Percentiles rank a stretch among this genome's conserved stretches.
phyloP scores from a whole-genome alignment of 805 yeast species.

The Lipomyces yamadae region DNA sequence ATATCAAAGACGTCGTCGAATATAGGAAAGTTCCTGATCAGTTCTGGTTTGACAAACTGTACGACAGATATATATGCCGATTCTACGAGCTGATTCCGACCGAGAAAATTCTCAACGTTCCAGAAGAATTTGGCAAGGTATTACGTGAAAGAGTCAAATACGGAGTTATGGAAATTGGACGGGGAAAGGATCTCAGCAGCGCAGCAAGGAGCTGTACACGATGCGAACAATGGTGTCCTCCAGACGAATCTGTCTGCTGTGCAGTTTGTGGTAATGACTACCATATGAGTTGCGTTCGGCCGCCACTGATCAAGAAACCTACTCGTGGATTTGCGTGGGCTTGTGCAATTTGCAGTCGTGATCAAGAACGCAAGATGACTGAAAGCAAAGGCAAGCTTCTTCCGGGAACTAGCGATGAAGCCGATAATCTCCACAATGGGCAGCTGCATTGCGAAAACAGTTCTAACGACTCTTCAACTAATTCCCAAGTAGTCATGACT shows the following conservation, averaged over 20 bases:
- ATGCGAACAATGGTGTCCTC: constrained; percentile 85
- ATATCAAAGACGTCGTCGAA: constrained; percentile 61
- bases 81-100: constrained; percentile 81
- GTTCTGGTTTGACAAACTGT: constrained; percentile 84
- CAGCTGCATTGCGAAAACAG: constrained; percentile 13
- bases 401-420: constrained; percentile 26
- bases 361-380: constrained; percentile 53
- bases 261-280: constrained; percentile 72
- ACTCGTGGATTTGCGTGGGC: constrained; percentile 90
- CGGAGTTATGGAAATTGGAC: constrained; percentile 73
- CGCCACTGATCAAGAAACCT: constrained; percentile 79
- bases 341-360: constrained; percentile 77
- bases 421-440: constrained; percentile 7
- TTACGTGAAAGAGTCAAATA: constrained; percentile 70
- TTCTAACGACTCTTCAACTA: not conserved
- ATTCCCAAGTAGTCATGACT: not conserved
- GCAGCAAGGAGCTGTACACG: constrained; percentile 72
- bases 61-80: constrained; percentile 81
- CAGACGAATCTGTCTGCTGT: constrained; percentile 75
- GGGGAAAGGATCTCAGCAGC: constrained; percentile 64
- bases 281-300: constrained; percentile 84
- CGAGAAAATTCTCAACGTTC: constrained; percentile 58
- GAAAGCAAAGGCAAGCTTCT: constrained; percentile 45
- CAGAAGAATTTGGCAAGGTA: constrained; percentile 63
- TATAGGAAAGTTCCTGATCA: constrained; percentile 65